phyloP scores from a whole-genome alignment of 1,284 basidiomycete genomes.

The Ganoderma multipileum region DNA sequence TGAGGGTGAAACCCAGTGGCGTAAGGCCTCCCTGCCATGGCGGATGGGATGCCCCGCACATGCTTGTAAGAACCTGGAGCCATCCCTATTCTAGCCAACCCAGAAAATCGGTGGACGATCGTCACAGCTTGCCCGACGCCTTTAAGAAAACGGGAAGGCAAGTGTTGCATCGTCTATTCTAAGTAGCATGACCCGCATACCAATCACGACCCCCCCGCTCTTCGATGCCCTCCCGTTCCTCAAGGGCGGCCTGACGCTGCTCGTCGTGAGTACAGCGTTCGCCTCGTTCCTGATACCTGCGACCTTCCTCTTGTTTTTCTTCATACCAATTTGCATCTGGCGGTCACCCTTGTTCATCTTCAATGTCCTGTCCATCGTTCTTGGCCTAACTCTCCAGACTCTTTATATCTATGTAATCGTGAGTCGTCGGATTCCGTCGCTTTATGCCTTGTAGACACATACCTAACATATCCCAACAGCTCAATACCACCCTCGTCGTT shows the following conservation, averaged over 20 bases:
- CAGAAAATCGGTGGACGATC: no score
- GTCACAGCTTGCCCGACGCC: no score
- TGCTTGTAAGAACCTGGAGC: no score
- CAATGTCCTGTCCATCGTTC: constrained; percentile 32
- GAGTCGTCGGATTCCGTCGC: neutral
- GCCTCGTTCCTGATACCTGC: constrained; percentile 30
- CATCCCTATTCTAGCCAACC: no score
- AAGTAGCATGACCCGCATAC: neutral
- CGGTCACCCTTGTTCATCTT: constrained; percentile 37
- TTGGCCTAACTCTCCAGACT: constrained; percentile 22
- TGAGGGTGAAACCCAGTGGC: no score
- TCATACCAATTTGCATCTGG: constrained; percentile 28
- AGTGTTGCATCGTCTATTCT: neutral
- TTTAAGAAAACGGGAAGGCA: no score
- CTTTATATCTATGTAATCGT: constrained; percentile 14
- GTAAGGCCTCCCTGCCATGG: no score
- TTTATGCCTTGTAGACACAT: no score
- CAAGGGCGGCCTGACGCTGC: neutral
- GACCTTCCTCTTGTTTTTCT: constrained; percentile 34
- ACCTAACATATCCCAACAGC: neutral
- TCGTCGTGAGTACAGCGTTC: constrained; percentile 30
- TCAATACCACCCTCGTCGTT: neutral
- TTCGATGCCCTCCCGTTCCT: neutral
- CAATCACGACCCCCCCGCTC: neutral
- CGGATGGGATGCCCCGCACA: no score